Base-by-base conservation (phyloP, 2,329 filamentous ascomycete species). In the Didymellaceae sp. region DNA sequence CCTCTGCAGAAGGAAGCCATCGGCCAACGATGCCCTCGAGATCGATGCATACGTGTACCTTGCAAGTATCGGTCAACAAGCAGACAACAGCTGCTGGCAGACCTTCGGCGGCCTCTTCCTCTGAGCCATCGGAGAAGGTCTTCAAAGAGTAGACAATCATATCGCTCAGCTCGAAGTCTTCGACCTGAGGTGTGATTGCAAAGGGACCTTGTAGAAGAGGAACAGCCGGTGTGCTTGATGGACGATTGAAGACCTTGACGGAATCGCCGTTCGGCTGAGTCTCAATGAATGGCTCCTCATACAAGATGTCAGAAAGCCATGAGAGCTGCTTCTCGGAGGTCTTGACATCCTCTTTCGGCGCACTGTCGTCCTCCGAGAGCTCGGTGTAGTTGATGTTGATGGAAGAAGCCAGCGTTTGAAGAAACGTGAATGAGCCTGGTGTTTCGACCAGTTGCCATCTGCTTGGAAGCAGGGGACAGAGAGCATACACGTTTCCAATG, bases 401-500 rank as follows among this genome's bases (percentile, higher is more conserved):
- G 7, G 89, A 89, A 1, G 93, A 86, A 1, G 90, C 90, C 17
- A 97, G 80, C 0, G 91, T 91, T 2, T 91, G 89, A 11, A 96
- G 85, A 24, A 94, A 79, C 0, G 88, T 88, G 1, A 86, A 82
- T n/a, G 61, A 58, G n/a, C 63, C 66, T 5, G 60, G 50, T 8
- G 67, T 74, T 57, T 63, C 74, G 6, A 61, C 54, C 33, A 72
- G 86, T 18, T 89, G 85, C 91, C 93, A 97, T 63, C 88, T 90
- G 42, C 86, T 86, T 0, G 94, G 94, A 24, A 99, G 78, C 31
- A 99, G 80, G 1, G 94, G 94, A 68, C 92, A 97, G 7, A 99
- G 78, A 1, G 93, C 92, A 67, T 99, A 99, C 5, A 97, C 83
- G 67, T 97, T 92, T 3, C 94, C 94, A 52, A 91, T 89, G 28